phyloP scores from a whole-genome alignment of 2,329 filamentous ascomycete species.

The Chalara sp. region DNA sequence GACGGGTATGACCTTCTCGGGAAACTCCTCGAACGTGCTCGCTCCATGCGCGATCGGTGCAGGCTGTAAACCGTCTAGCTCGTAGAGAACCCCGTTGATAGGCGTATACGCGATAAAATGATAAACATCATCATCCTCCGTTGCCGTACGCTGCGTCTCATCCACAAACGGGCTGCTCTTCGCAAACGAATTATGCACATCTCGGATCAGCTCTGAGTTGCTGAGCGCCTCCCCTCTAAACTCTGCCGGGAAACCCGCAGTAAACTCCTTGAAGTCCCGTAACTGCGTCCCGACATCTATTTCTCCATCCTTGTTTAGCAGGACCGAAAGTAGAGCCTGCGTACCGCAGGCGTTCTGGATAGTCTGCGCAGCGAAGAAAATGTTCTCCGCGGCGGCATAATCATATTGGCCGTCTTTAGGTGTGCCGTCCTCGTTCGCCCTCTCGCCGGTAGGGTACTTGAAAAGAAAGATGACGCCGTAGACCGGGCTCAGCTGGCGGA shows the following conservation, averaged over 20 bases:
- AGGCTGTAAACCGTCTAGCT: slow-evolving; percentile 90
- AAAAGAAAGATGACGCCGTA: slow-evolving; percentile 99
- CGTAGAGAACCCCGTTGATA: slow-evolving; percentile 75
- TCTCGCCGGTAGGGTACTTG: slow-evolving; percentile 76
- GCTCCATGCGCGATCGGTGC: slow-evolving; percentile 83
- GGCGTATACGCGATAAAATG: slow-evolving; percentile 96
- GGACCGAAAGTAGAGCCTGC: slow-evolving; percentile 84
- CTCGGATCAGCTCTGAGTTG: slow-evolving; percentile 54
- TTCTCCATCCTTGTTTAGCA: slow-evolving; percentile 70
- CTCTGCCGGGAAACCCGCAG: slow-evolving; percentile 58
- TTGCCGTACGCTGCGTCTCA: slow-evolving; percentile 69
- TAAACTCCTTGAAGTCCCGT: slow-evolving; percentile 65
- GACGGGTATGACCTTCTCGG: slow-evolving; percentile 77
- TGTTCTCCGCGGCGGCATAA: slow-evolving; percentile 60
- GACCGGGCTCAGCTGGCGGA: slow-evolving; percentile 66
- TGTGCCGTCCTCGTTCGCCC: slow-evolving; percentile 45
- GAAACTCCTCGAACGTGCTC: slow-evolving; percentile 66
- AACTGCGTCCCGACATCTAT: slow-evolving; percentile 57
- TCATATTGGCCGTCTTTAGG: slow-evolving; percentile 82
- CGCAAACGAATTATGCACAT: slow-evolving; percentile 69
- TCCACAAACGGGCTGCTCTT: slow-evolving; percentile 81
- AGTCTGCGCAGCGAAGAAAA: slow-evolving; percentile 95
- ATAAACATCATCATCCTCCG: slow-evolving; percentile 82
- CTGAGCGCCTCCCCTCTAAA: slow-evolving; percentile 64
- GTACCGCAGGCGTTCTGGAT: slow-evolving; percentile 99